phyloP scores from a whole-genome alignment of 1,139 yeast species.

The Blastobotrys arbuscula region DNA sequence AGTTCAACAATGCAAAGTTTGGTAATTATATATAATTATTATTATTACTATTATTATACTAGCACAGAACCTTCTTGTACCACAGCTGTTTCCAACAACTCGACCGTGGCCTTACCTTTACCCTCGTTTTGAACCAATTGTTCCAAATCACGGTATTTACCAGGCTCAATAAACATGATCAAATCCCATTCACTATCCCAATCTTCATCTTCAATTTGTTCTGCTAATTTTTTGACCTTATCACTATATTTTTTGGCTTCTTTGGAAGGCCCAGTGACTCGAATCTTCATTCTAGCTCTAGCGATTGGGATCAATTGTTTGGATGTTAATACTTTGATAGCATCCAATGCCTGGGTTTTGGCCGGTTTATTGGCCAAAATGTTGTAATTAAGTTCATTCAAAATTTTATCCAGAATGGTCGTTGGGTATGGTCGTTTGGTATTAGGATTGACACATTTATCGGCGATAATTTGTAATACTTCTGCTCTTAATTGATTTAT shows the following conservation, averaged over 20 bases:
- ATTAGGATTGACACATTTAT: slow-evolving; percentile 87
- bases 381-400: slow-evolving; percentile 75
- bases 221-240: slow-evolving; percentile 48
- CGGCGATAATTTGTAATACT: slow-evolving; percentile 73
- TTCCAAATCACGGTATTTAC: slow-evolving; percentile 65
- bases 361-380: slow-evolving; percentile 74
- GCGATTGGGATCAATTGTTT: slow-evolving; percentile 87
- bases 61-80: slow-evolving; percentile 47
- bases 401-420: slow-evolving; percentile 84
- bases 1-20: slow-evolving; percentile 32
- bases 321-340: slow-evolving; percentile 69
- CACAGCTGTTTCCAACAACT: slow-evolving; percentile 88
- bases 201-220: slow-evolving; percentile 50
- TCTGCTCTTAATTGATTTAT: slow-evolving; percentile 74
- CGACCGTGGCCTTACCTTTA: slow-evolving; percentile 59
- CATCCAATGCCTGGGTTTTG: slow-evolving; percentile 87
- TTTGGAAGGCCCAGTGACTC: slow-evolving; percentile 42
- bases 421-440: slow-evolving; percentile 91
- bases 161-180: slow-evolving; percentile 81
- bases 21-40: slow-evolving; percentile 23
- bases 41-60: not conserved
- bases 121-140: slow-evolving; percentile 53
- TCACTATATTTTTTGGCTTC: slow-evolving; percentile 49
- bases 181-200: slow-evolving; percentile 50
- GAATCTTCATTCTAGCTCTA: slow-evolving; percentile 88